Evolutionary conservation across 805 yeast genomes (phyloP), one percentile per base, ranked within the genome.

Genomic region (Ogataea minuta): DNA sequence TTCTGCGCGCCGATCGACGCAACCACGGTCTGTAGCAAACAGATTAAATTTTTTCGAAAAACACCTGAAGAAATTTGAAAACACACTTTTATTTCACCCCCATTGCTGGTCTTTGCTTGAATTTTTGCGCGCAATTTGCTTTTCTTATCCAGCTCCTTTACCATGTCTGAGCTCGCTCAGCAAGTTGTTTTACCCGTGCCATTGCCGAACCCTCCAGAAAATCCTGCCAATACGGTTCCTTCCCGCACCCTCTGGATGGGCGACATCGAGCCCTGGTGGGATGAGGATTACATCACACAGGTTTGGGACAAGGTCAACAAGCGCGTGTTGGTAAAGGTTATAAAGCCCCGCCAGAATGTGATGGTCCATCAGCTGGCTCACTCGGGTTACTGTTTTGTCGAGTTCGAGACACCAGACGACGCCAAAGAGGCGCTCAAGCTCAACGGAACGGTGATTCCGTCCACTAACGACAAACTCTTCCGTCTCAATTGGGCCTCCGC

Each of bases 171-270:
- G n/a, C 41, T 36, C 14, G 12, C 41, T 13, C 24, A 35, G 23
- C 28, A 31, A 31, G 15, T 19, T 11, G 28, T n/a, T 9, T 10
- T 27, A 11, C 35, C 35, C 26, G 55, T 61, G 13, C 59, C 67
- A 5, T 36, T 77, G 27, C 83, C 83, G 28, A 62, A 67, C 31
- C 82, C 82, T 5, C 81, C 82, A 4, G 63, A 66, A 28, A 68
- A 71, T 29, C 72, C 75, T 2, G 68, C 76, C 3, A 71, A 72
- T 31, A 66, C 72, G 2, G 66, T 60, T 6, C 68, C 73, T 10
- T 88, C 95, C 17, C 71, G 83, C 44, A 84, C 95, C 1, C 64
- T 84, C 23, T 84, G 95, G 95, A 84, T 84, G 95, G 95, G 95
- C 9, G 93, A 84, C 60, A 66, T 84, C 49, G 91, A 84, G 55